Base-by-base conservation (phyloP, 2,329 filamentous ascomycete genomes). In the Xylaria hypoxylon region DNA sequence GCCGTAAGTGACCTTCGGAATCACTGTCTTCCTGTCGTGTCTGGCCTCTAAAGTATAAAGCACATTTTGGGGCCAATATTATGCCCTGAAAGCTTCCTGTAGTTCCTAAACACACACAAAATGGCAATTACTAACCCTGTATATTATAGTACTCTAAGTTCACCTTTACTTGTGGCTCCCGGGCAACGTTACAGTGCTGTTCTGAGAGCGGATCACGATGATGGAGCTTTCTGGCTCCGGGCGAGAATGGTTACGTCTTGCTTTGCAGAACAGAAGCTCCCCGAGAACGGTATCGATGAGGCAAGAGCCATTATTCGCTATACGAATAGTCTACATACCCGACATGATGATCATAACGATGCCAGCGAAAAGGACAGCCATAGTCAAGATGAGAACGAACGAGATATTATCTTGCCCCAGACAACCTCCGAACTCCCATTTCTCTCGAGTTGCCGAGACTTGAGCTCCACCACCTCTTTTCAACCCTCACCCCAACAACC, bases 111-210 rank as follows among this genome's bases (percentile, higher is more conserved):
- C 4, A 33, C 17, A 6, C 10, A 3, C n/a, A 6, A 52, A 22
- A 22, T 42, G 7, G 6, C 28, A 52, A 19, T 28, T 17, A n/a
- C 35, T 55, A 13, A 55, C 35, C 22, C 26, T 10, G 15, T 7
- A 2, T 17, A 2, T 19, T 13, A 4, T n/a, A 55, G 52, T 0
- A 79, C 81, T 4, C 80, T 86, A 1, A 85, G 89, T 6, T 82
- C 86, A 38, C 85, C 87, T 67, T 78, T 93, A 59, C 89, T 91
- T 67, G 80, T 94, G 24, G 85, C 89, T 7, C 89, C 90, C 1
- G 90, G 90, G 0, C 91, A 93, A 74, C 85, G 91, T 15, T 93
- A 92, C 72, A 91, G 89, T 72, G 82, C 90, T 15, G 77, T 93
- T 0, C 73, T 93, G 1, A 85, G 86, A 1, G 83, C 89, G 5